phyloP scores from a whole-genome alignment of 148 eudicot species.

The Persicaria tinctoria region DNA sequence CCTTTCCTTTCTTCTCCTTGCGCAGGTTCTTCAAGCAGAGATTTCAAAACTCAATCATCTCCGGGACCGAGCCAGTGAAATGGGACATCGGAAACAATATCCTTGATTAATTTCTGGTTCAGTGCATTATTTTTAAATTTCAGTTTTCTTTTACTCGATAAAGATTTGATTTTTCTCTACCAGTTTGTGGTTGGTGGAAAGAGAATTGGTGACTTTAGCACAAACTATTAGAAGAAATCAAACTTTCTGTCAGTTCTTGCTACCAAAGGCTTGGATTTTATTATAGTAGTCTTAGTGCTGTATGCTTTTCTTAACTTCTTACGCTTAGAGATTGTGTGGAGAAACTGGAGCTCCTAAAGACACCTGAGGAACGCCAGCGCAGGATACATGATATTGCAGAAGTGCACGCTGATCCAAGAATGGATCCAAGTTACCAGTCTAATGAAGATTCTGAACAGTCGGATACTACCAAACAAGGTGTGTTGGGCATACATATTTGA shows the following conservation, averaged over 20 bases:
- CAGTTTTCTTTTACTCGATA: conserved; percentile 23
- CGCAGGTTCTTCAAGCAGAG: conserved; percentile 74
- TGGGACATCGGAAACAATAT: conserved; percentile 89
- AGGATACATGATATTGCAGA: conserved; percentile 60
- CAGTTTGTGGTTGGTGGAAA: neutral
- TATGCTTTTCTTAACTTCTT: conserved; percentile 54
- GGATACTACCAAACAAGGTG: conserved; percentile 57
- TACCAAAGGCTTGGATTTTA: neutral
- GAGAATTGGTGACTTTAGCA: neutral
- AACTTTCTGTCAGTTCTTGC: neutral
- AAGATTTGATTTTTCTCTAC: neutral
- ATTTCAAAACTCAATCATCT: conserved; percentile 73
- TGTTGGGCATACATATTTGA: conserved; percentile 10
- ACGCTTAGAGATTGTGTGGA: conserved; percentile 85
- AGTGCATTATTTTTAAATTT: neutral
- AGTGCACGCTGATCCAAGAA: conserved; percentile 77
- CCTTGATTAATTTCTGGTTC: conserved; percentile 35
- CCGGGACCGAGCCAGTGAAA: conserved; percentile 81
- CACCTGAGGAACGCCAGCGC: conserved; percentile 73
- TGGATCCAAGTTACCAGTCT: conserved; percentile 78
- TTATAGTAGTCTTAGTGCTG: neutral
- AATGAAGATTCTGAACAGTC: conserved; percentile 60
- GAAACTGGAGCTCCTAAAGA: conserved; percentile 70
- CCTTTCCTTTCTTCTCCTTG: conserved; percentile 16
- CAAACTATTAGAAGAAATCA: no score